phyloP scores from a whole-genome alignment of 1,284 basidiomycete species.

The Porogramme epimiltina region DNA sequence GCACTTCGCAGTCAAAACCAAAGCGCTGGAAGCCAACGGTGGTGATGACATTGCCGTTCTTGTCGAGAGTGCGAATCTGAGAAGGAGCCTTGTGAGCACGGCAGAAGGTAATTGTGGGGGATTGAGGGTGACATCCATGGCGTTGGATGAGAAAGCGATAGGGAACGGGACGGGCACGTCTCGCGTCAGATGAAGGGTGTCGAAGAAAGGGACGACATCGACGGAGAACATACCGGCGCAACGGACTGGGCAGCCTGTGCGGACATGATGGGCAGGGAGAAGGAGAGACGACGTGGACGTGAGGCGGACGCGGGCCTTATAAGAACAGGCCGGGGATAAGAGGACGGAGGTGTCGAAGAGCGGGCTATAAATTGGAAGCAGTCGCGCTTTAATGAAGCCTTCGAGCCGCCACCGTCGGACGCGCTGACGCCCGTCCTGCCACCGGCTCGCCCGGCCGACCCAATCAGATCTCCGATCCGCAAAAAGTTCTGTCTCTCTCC shows the following conservation, averaged over 20 bases:
- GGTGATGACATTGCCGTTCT: conserved; percentile 73
- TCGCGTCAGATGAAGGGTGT: conserved; percentile 12
- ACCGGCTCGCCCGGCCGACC: conserved; percentile 1
- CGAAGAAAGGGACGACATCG: not conserved
- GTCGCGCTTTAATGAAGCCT: too few relatives aligned
- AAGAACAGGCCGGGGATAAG: conserved; percentile 4
- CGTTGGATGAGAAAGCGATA: conserved; percentile 1
- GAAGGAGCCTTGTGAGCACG: conserved; percentile 6
- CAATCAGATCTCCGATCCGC: conserved; percentile 20
- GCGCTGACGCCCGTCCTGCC: too few relatives aligned
- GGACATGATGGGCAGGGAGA: conserved; percentile 18
- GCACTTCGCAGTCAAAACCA: conserved; percentile 85
- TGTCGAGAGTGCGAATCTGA: conserved; percentile 68
- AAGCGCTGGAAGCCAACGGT: conserved; percentile 82
- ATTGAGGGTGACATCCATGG: not conserved
- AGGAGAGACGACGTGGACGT: conserved; percentile 7
- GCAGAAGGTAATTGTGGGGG: not conserved
- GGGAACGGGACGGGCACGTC: conserved; percentile 8
- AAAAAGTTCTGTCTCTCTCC: conserved; percentile 9
- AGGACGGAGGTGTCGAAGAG: not conserved
- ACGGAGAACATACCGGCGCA: conserved; percentile 6
- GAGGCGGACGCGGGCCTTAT: conserved; percentile 2
- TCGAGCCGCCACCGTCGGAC: too few relatives aligned
- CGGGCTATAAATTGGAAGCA: not conserved
- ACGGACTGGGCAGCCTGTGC: conserved; percentile 12